Base-by-base conservation (phyloP, 1,284 basidiomycete species). In the Pisolithus thermaeus region DNA sequence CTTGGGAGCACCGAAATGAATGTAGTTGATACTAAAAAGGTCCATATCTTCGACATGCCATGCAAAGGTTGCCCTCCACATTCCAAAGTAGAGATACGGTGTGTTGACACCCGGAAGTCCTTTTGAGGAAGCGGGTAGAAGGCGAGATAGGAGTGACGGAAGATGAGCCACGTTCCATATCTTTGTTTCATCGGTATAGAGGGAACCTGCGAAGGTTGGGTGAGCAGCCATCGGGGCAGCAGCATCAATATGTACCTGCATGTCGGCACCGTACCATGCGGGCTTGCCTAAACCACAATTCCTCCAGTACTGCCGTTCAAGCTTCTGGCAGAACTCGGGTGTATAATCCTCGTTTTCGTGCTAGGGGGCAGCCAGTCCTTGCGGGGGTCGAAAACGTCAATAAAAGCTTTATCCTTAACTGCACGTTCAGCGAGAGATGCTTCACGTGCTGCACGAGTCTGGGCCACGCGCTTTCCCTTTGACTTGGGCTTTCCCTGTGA, bases 31-130 rank as follows among this genome's bases (percentile, higher is more conserved):
- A 51, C 92, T 96, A 72, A 96, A 97, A 3, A 99, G 78, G 66
- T 98, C 96, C 91, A 93, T 93, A 67, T 93, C 86, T 64, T 99
- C 96, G 45, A 99, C 96, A 61, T 99, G 96, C 97, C 97, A 99
- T 0, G 96, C 93, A 69, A 99, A 97, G 0, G 93, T 95, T 14
- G 97, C 96, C 49, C 93, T 79, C 96, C 96, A 99, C 93, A 97
- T 97, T 58, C 96, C 96, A 69, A 97, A 98, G 70, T 99, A 99
- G 4, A 99, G 80, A 67, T 99, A 99, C 0, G 96, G 96, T 1
- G 93, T 90, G 64, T 98, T 99, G 48, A 99, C 96, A 27, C 96
- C 96, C 0, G 95, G 95, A 25, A 99, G 75, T 51, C 81, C 83
- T 47, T 90, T 79, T 22, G 78, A 75, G 12, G 79, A 77, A 5